A percentile compares a stretch with the other conserved stretches of the same genome.
Evolutionary conservation across 805 yeast species (phyloP).

Genomic region (Zygotorulaspora chibaensis): DNA sequence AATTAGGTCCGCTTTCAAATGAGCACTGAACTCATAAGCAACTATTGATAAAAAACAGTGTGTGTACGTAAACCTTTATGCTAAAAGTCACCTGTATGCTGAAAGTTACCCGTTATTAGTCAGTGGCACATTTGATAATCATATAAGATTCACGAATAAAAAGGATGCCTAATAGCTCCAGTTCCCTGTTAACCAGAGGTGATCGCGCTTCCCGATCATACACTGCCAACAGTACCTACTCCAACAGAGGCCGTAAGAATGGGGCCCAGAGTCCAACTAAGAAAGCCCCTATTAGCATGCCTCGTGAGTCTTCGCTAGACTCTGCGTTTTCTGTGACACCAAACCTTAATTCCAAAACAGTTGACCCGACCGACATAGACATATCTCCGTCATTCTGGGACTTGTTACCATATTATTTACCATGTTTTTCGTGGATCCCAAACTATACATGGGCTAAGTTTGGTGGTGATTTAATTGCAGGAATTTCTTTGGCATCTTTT

Average conservation of each 20-base stretch:
- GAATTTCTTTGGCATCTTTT: conserved; percentile 81
- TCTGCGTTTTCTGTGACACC: conserved; percentile 2
- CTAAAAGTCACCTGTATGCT: no score
- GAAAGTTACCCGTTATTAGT: no score
- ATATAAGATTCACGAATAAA: no score
- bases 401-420: conserved; percentile 57
- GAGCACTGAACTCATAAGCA: no score
- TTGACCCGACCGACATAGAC: conserved; percentile 6
- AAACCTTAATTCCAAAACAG: conserved; percentile 7
- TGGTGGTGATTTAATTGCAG: conserved; percentile 70
- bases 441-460: conserved; percentile 41
- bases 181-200: conserved; percentile 3
- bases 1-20: no score
- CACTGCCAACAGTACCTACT: conserved; percentile 2
- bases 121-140: neutral
- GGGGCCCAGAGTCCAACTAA: neutral
- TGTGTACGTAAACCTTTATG: no score
- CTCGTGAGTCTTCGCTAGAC: neutral
- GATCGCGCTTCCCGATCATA: conserved; percentile 1
- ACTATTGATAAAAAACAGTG: no score
- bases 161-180: conserved; percentile 4
- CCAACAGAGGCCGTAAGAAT: neutral
- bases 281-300: neutral
- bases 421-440: conserved; percentile 64
- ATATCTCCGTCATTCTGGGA: conserved; percentile 18